These are phyloP conservation scores for Ustilago tritici DNA, from an alignment of 1,284 basidiomycete genomes.

Conservation along the genomic window DNA sequence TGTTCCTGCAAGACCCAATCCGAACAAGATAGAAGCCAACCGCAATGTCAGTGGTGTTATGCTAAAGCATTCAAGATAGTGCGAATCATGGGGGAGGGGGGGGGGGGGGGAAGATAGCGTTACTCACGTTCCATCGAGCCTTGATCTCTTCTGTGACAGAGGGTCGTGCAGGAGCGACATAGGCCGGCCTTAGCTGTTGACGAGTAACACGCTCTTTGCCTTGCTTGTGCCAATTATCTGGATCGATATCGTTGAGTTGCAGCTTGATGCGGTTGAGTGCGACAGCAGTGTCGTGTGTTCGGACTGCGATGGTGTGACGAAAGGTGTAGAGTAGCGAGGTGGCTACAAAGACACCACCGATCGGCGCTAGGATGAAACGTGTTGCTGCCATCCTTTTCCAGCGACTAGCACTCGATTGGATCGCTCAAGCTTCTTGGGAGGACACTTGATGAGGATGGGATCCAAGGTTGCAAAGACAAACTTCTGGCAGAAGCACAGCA, in stretches of 20 bases:
- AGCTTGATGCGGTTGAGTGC: slow-evolving; percentile 46
- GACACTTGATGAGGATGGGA: background rate
- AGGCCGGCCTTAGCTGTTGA: slow-evolving; percentile 45
- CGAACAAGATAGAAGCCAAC: background rate
- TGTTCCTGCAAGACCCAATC: slow-evolving; percentile 29
- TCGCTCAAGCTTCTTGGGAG: background rate
- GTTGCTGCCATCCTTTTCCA: slow-evolving; percentile 30
- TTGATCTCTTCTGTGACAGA: slow-evolving; percentile 54
- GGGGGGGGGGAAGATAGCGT: background rate
- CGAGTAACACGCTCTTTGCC: slow-evolving; percentile 34
- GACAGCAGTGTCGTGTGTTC: slow-evolving; percentile 47
- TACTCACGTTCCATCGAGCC: slow-evolving; percentile 41
- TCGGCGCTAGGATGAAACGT: slow-evolving; percentile 42
- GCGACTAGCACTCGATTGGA: background rate
- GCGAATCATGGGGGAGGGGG: too few relatives aligned
- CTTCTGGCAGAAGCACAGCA: too few relatives aligned
- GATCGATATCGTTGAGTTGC: slow-evolving; percentile 54
- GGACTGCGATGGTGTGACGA: slow-evolving; percentile 49
- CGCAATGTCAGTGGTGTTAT: background rate
- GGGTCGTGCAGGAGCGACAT: slow-evolving; percentile 40
- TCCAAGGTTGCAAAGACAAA: background rate
- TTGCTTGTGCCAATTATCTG: slow-evolving; percentile 52
- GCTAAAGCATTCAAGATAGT: too few relatives aligned
- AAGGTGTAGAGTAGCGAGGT: slow-evolving; percentile 55
- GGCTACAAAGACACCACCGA: slow-evolving; percentile 52